Evolutionary conservation across 768 basidiomycete species (phyloP), one percentile per base, ranked within the genome.

Genomic region (Rhizopogon rudus): DNA sequence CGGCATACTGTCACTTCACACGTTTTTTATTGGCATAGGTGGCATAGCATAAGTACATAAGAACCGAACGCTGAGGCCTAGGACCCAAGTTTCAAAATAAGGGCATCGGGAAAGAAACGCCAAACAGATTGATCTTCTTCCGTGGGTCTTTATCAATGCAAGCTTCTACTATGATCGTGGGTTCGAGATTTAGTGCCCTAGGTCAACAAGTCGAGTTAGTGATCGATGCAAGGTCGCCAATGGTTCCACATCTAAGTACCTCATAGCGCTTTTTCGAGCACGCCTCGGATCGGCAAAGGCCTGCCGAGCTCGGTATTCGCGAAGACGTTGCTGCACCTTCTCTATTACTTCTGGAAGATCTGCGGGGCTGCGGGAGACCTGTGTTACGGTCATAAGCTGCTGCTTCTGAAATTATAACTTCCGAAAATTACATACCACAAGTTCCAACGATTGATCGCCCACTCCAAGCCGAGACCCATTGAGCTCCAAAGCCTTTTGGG

Each of bases 401-500:
- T 33, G 37, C 25, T 37, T 17, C 14, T 16, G 5, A 17, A n/a
- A 28, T 31, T 3, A 25, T 8, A 44, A 37, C 8, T 9, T 25
- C 2, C 22, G 25, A 25, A 35, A 5, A 35, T 28, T 7, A 57
- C 45, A 56, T 5, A 28, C 31, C 35, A 7, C 33, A 4, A 70
- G 76, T 53, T 63, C 83, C 83, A 28, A 75, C 65, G 16, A 83
- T 63, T 44, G 31, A 20, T 65, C 51, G 49, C 63, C 66, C 9
- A 73, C 78, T 7, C 68, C 63, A 31, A 86, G 63, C 6, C 44
- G 35, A 6, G 56, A 62, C 0, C 75, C 76, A 51, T 75, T 69
- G 25, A 78, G 61, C 10, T 58, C 54, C 49, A 83, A 63, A 12
- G 84, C 85, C 44, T 61, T 69, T 22, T 55, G 59, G 2, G 75